Evolutionary conservation across 352 stramenopile species (phyloP).

Genomic region (Phytopythium sindhum): DNA sequence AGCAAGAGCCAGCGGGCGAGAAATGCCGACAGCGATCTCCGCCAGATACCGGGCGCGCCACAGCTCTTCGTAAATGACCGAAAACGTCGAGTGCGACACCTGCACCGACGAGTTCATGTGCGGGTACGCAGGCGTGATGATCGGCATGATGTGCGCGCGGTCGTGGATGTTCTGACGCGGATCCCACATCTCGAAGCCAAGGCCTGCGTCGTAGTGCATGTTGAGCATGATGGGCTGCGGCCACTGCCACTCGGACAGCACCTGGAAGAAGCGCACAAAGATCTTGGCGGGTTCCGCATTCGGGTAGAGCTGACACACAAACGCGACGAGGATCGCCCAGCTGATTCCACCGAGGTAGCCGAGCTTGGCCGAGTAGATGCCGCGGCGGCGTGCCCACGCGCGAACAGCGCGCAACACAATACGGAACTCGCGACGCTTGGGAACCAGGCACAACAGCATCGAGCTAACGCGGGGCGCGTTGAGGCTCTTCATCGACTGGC

Average conservation of each 20-base stretch:
- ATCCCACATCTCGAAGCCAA: constrained; percentile 89
- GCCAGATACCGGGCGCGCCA: constrained; percentile 71
- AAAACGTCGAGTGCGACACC: constrained; percentile 91
- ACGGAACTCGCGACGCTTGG: constrained; percentile 87
- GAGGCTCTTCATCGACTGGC: constrained; percentile 92
- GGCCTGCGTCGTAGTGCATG: constrained; percentile 77
- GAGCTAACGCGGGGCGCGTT: constrained; percentile 95
- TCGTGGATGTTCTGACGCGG: constrained; percentile 82
- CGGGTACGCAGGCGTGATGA: constrained; percentile 98
- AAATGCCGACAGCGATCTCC: constrained; percentile 53
- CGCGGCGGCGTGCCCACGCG: constrained; percentile 80
- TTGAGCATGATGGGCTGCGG: constrained; percentile 81
- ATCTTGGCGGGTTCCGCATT: constrained; percentile 64
- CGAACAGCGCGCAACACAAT: constrained; percentile 73
- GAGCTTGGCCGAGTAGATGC: constrained; percentile 96
- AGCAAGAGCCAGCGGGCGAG: constrained; percentile 30
- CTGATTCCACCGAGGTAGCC: constrained; percentile 98
- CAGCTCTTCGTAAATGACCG: constrained; percentile 92
- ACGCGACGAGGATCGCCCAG: constrained; percentile 96
- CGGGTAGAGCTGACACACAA: constrained; percentile 91
- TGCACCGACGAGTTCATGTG: constrained; percentile 98
- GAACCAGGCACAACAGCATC: constrained; percentile 92
- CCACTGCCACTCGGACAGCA: constrained; percentile 84
- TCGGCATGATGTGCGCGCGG: constrained; percentile 95
- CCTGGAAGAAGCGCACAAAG: constrained; percentile 83